A percentile compares a stretch with the other conserved stretches of the same genome.
Evolutionary conservation across 768 basidiomycete species (phyloP).

Genomic region (Boletus insuetus): DNA sequence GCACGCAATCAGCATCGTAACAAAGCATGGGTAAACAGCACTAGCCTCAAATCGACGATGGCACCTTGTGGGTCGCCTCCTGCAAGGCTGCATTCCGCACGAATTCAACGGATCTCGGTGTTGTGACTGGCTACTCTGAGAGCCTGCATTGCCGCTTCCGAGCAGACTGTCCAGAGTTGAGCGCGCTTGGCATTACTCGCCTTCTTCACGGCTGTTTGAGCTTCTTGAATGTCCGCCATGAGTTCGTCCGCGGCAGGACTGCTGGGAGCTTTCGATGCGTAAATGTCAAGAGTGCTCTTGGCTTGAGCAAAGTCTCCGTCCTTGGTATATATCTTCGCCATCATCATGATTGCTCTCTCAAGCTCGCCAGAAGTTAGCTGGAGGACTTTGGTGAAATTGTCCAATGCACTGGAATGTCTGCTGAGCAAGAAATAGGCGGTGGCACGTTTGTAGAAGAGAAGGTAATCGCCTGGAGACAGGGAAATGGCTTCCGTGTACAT

Average conservation of each 20-base stretch:
- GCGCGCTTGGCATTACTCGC: conserved; percentile 60
- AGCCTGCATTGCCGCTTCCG: conserved; percentile 70
- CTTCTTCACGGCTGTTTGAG: conserved; percentile 58
- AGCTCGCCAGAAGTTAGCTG: conserved; percentile 70
- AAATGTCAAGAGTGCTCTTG: conserved; percentile 53
- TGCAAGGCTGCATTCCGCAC: conserved; percentile 75
- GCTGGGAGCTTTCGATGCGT: conserved; percentile 50
- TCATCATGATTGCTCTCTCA: conserved; percentile 81
- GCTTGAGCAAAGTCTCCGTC: conserved; percentile 77
- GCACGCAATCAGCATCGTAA: conserved; percentile 68
- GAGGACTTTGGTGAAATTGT: conserved; percentile 85
- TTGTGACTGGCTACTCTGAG: conserved; percentile 71
- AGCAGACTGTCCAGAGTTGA: conserved; percentile 77
- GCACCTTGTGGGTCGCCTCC: conserved; percentile 81
- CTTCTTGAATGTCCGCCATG: conserved; percentile 55
- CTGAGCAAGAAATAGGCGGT: conserved; percentile 83
- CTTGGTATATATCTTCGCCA: conserved; percentile 78
- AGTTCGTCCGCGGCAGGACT: conserved; percentile 52
- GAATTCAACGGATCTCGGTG: conserved; percentile 60
- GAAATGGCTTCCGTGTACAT: conserved; percentile 78
- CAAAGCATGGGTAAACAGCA: conserved; percentile 11
- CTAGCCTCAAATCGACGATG: conserved; percentile 82
- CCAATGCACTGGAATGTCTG: conserved; percentile 68
- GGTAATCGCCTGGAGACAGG: conserved; percentile 77
- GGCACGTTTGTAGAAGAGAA: conserved; percentile 89